Evolutionary conservation across 2,329 filamentous ascomycete genomes (phyloP), one percentile per base, ranked within the genome.

Genomic region (Anisogramma anomala): DNA sequence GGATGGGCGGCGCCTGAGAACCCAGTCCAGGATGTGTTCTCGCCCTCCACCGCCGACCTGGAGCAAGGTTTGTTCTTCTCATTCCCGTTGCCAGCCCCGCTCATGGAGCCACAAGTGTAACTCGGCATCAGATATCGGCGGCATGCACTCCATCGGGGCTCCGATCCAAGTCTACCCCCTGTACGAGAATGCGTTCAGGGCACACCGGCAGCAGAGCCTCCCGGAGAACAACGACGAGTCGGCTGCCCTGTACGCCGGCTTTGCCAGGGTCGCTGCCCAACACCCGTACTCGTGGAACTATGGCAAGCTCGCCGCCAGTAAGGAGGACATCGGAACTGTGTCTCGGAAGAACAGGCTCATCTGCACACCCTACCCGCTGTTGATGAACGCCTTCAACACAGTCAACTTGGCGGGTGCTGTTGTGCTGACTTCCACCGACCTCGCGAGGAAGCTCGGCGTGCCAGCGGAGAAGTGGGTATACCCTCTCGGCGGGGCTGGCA

Each of bases 321-420:
- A 65, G n/a, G 55, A 71, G 15, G 58, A 55, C 0, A 81, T 83
- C 48, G 67, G 64, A 2, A 71, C 62, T 0, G 61, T 77, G 2
- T 65, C 65, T 0, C 64, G 65, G 51, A 69, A 62, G 48, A 83
- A 82, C 50, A 62, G 79, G 14, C 78, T 82, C 71, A 82, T 84
- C 40, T 82, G 76, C 52, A 72, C 67, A 36, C 79, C 79, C 11
- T 83, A 82, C 57, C 76, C 77, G 0, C 59, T 83, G 0, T 57
- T 82, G 8, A 82, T 82, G 78, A 83, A 83, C 51, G 78, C 79
- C 0, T 82, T 82, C 58, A 83, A 82, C 49, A 78, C 67, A 2
- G 69, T 83, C 26, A 82, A 83, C 45, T 59, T 82, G 11, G 70
- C 77, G 2, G 72, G 66, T 0, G 74, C 77, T 6, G 68, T 70